Conservation (phyloP, 2,329 filamentous ascomycete species). For the Botrytis aclada region DNA sequence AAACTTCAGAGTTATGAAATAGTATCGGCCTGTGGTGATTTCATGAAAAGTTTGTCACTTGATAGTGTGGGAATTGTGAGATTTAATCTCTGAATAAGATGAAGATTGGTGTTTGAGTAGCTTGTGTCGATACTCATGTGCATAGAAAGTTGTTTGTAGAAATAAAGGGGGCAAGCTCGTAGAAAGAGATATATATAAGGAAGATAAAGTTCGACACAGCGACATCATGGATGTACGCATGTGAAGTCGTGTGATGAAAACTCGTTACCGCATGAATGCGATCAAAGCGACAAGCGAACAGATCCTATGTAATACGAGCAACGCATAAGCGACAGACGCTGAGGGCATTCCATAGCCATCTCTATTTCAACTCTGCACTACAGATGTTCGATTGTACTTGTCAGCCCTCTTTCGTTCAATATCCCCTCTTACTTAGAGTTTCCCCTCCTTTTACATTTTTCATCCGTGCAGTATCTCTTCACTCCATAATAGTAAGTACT, state of each 20-base stretch:
- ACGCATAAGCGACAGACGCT: not conserved
- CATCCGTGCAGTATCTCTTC: not conserved
- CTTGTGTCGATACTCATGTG: not conserved
- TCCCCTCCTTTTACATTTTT: not conserved
- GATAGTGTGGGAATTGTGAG: not conserved
- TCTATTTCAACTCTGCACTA: not conserved
- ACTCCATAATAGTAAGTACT: not conserved
- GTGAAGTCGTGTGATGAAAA: not conserved
- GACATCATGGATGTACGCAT: not conserved
- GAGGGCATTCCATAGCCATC: not conserved
- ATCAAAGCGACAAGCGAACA: not conserved
- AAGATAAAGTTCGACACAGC: not conserved
- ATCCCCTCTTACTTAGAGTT: not conserved
- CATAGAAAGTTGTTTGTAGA: not conserved
- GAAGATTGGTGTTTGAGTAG: not conserved
- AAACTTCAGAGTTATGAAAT: not conserved
- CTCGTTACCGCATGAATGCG: not conserved
- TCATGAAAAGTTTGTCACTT: not conserved
- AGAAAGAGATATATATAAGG: not conserved
- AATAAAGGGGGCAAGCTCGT: not conserved
- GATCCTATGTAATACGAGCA: not conserved
- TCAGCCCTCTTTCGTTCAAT: not conserved
- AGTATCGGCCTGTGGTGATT: not conserved
- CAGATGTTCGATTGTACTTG: not conserved
- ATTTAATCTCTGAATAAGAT: not conserved